Conservation (phyloP, 768 basidiomycete species). For the Obba rivulosa region DNA sequence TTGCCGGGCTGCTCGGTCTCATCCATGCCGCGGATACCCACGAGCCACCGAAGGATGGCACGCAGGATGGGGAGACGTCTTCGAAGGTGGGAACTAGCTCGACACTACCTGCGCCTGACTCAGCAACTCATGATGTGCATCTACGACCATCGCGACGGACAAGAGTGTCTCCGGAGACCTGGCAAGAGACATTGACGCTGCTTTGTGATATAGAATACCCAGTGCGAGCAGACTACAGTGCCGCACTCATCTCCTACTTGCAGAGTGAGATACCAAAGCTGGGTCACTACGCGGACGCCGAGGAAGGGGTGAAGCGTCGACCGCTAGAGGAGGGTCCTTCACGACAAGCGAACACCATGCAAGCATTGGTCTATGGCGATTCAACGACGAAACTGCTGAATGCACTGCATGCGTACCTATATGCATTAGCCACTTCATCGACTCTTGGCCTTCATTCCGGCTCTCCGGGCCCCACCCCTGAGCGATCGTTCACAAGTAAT, state of each 20-base stretch:
- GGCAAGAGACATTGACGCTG: conserved; percentile 86
- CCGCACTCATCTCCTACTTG: conserved; percentile 71
- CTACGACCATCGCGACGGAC: conserved; percentile 50
- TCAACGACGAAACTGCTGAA: conserved; percentile 68
- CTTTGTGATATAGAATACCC: conserved; percentile 74
- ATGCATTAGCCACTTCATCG: conserved; percentile 69
- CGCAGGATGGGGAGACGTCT: conserved; percentile 11
- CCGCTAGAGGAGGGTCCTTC: conserved; percentile 45
- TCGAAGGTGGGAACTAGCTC: conserved; percentile 7
- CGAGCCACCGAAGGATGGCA: conserved; percentile 27
- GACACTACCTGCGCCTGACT: conserved; percentile 4
- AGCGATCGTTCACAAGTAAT: conserved; percentile 12
- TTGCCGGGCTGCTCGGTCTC: conserved; percentile 67
- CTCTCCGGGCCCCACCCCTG: conserved; percentile 36
- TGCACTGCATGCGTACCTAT: conserved; percentile 75
- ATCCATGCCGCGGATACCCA: conserved; percentile 56
- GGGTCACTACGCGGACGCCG: conserved; percentile 43
- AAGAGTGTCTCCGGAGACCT: conserved; percentile 72
- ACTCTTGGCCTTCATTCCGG: conserved; percentile 45
- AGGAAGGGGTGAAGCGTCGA: conserved; percentile 41
- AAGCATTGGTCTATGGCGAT: conserved; percentile 52
- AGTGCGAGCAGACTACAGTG: conserved; percentile 76
- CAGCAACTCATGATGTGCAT: conserved; percentile 17
- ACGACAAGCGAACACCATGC: conserved; percentile 41
- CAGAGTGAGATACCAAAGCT: conserved; percentile 67